Evolutionary conservation across 2,329 filamentous ascomycete species (phyloP), one percentile per base, ranked within the genome.

Genomic region (Aureobasidium vineae): DNA sequence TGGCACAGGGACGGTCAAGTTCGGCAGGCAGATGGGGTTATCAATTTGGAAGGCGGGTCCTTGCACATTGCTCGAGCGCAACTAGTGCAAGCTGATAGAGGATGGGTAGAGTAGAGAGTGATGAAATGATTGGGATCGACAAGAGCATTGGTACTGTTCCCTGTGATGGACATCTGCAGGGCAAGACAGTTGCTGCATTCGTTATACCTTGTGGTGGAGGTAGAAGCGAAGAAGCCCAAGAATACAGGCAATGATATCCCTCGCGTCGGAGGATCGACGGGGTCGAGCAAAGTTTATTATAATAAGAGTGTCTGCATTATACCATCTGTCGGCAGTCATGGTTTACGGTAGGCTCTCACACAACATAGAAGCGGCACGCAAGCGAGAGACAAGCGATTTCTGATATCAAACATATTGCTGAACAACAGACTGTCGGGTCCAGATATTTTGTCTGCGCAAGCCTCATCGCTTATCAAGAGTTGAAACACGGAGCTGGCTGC

Each of bases 41-140:
- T 56, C 53, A 56, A 41, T 56, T 56, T 56, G 53, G 23, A 23
- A 16, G 15, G 53, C 23, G 36, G 53, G 15, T 52, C 53, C 54
- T 16, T 59, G 54, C 38, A 45, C 26, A 5, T 13, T n/a, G 38
- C 21, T 41, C 23, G 38, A 57, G 53, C 53, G 28, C 26, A 33
- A 28, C 36, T 41, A 26, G 16, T 26, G 38, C 23, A 33, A 15
- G 10, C 8, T 16, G n/a, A 31, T 15, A 19, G 15, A 38, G 4
- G 40, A n/a, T 26, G 19, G 10, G 40, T 16, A 16, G 41, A 13
- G 54, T 4, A 21, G 21, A 28, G 8, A 5, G 16, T 7, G 5
- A 10, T 26, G 3, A 19, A 16, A 45, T 33, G 8, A 59, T 59
- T 59, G 5, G 4, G 54, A 59, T 59, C 38, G 26, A 45, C 54